Evolutionary conservation across 1,139 yeast species (phyloP), one percentile per base, ranked within the genome.

Genomic region (Starmera stellimalicola): DNA sequence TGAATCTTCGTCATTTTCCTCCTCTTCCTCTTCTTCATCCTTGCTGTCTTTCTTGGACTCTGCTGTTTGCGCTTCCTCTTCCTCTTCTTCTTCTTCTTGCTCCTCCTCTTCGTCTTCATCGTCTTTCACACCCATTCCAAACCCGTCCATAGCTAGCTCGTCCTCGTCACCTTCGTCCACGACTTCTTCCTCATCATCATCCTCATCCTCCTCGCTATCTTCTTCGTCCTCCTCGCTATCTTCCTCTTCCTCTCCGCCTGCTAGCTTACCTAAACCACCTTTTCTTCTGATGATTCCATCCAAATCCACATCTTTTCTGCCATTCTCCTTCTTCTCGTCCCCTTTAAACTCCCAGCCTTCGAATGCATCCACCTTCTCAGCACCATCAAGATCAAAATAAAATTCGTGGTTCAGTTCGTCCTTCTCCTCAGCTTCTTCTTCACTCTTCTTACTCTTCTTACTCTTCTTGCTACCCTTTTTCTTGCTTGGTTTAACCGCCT

Each of bases 281-380:
- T 78, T 80, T 57, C 88, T 71, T 60, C 80, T 75, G 47, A 87
- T 80, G 37, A 87, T 87, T 18, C 77, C 77, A 51, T 87, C 95
- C 45, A 87, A 65, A 60, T 85, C 93, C n/a, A 87, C 95, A 37
- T 77, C 84, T 43, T 69, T 75, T 43, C 56, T 68, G 7, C 41
- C 47, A 22, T 36, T 49, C 16, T 51, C 57, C 16, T 51, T 52
- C 23, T 58, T 57, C n/a, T 58, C 62, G 34, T 66, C 72, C 12
- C 69, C 71, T 29, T 65, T 72, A 52, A 84, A 83, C 45, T 84
- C 87, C 95, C 95, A 87, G 4, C 94, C 95, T 31, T 73, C 75
- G 36, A 80, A 75, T 14, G 60, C 63, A 5, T 63, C 51, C 3
- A 63, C 50, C 2, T 66, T 54, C 22, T 69, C 77, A 27, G 65